Conservation (phyloP, 495 filamentous ascomycete species). For the Penicillium ochrochloron region DNA sequence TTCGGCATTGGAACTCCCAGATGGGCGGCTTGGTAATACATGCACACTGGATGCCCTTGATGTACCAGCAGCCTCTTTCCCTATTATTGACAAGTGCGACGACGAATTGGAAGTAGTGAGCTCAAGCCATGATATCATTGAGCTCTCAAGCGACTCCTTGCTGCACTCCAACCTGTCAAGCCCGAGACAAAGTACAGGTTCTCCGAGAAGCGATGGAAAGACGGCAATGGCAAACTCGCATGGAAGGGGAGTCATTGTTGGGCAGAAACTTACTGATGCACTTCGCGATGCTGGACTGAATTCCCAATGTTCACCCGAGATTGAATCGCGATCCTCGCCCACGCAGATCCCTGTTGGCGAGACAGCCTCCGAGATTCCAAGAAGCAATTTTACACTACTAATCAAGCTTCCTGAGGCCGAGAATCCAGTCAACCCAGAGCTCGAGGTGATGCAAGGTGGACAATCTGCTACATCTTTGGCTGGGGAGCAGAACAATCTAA, state of each 20-base stretch:
- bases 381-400: neutral
- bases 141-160: conserved; percentile 21
- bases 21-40: neutral
- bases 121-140: conserved; percentile 4
- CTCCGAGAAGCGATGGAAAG: neutral
- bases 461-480: neutral
- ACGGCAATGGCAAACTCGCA: neutral
- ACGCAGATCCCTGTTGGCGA: neutral
- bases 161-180: neutral
- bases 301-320: neutral
- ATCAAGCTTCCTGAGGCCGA: too few relatives aligned
- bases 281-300: conserved; percentile 19
- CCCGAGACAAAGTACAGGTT: neutral
- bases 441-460: neutral
- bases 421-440: neutral
- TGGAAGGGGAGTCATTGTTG: conserved; percentile 37
- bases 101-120: neutral
- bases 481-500: neutral
- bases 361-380: neutral
- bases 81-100: neutral
- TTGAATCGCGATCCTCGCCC: neutral
- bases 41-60: neutral
- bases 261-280: conserved; percentile 35
- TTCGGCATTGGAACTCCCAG: neutral
- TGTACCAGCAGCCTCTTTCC: neutral